A percentile compares a stretch with the other conserved stretches of the same genome.
These are phyloP conservation scores for Penicillium sp. DNA, from an alignment of 2,329 filamentous ascomycete species.

Conservation along the genomic window DNA sequence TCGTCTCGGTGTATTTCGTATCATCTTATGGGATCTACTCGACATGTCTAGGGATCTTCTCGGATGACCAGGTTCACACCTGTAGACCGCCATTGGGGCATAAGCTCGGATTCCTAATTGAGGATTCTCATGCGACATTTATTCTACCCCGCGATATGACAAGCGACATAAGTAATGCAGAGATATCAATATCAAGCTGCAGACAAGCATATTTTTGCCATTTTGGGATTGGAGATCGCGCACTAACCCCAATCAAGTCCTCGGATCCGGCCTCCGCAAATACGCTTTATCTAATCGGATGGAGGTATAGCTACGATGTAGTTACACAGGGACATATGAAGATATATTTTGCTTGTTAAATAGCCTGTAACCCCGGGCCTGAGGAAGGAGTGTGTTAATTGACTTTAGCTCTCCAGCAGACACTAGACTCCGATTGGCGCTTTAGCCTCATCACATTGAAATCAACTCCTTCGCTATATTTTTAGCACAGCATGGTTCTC, in stretches of 20 bases:
- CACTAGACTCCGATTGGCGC: background rate
- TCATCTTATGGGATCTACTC: background rate
- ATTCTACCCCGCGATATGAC: constrained; percentile 1
- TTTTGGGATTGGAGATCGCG: constrained; percentile 6
- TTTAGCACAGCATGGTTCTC: constrained; percentile 51
- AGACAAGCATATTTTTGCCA: constrained; percentile 23
- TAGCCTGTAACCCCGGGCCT: background rate
- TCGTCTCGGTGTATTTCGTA: background rate
- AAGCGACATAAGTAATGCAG: background rate
- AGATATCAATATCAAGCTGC: constrained; percentile 4
- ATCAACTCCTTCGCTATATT: background rate
- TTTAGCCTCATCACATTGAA: background rate
- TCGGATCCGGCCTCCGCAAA: constrained; percentile 56
- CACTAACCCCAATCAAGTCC: constrained; percentile 54
- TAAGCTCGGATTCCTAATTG: background rate
- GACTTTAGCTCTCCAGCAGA: background rate
- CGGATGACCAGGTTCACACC: background rate
- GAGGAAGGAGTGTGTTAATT: background rate
- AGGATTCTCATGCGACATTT: background rate
- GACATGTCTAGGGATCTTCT: background rate
- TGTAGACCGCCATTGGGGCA: background rate
- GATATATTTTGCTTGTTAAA: constrained; percentile 9
- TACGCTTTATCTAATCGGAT: constrained; percentile 15
- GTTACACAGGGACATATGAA: background rate
- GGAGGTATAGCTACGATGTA: background rate